These are phyloP conservation scores for Bidens hawaiensis DNA, from an alignment of 140 eudicot species.

Conservation along the genomic window DNA sequence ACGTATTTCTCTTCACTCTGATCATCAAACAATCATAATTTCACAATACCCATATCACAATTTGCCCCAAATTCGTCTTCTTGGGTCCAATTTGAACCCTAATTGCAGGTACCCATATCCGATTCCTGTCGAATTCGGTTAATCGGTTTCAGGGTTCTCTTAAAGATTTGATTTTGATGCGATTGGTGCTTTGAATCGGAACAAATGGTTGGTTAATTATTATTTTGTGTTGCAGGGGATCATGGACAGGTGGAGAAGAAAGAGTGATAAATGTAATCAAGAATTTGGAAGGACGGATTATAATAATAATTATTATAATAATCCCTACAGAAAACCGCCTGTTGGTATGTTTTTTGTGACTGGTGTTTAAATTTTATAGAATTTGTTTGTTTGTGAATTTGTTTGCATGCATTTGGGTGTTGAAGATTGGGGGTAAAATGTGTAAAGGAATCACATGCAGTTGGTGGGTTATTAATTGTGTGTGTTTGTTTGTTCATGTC, in stretches of 20 bases:
- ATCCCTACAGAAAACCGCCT: constrained; percentile 43
- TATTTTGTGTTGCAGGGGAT: constrained; percentile 20
- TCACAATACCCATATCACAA: constrained; percentile 11
- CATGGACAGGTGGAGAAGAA: constrained; percentile 38
- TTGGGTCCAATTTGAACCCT: constrained; percentile 1
- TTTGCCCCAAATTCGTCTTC: background rate
- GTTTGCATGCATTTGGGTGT: constrained; percentile 25
- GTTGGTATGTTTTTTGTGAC: constrained; percentile 41
- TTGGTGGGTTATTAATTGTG: background rate
- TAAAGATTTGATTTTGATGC: background rate
- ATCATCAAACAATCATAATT: background rate
- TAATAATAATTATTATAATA: constrained; percentile 16
- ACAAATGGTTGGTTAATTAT: constrained; percentile 13
- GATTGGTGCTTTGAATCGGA: background rate
- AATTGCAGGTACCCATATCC: constrained; percentile 23
- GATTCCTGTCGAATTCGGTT: background rate
- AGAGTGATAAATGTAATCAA: constrained; percentile 31
- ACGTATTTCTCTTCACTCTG: background rate
- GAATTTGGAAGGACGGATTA: constrained; percentile 27
- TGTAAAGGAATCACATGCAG: background rate
- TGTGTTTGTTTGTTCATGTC: background rate
- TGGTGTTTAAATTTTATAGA: background rate
- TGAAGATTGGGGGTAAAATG: background rate
- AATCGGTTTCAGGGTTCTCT: background rate
- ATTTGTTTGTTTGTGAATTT: background rate